phyloP scores from a whole-genome alignment of 164 flowering plant genomes.

The Vitis amurensis region DNA sequence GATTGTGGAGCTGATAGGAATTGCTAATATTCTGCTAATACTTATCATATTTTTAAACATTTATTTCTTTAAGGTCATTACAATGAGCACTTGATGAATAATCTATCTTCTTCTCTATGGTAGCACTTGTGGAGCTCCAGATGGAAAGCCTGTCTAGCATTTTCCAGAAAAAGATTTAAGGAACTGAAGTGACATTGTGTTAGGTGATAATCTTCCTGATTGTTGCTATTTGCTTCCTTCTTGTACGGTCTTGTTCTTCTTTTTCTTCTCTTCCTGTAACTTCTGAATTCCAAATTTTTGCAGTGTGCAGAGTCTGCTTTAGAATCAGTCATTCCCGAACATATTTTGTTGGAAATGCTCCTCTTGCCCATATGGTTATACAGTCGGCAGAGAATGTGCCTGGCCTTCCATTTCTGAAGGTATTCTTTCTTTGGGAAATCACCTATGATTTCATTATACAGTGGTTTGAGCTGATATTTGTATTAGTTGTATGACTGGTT shows the following conservation, averaged over 20 bases:
- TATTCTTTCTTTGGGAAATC: slow-evolving; percentile 20
- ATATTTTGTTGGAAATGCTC: slow-evolving; percentile 97
- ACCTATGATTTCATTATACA: too few relatives aligned
- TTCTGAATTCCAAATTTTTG: slow-evolving; percentile 8
- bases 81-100: slow-evolving; percentile 90
- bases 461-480: too few relatives aligned
- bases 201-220: slow-evolving; percentile 41
- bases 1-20: neutral
- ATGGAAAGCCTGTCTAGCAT: slow-evolving; percentile 83
- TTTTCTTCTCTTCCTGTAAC: slow-evolving; percentile 3
- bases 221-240: neutral
- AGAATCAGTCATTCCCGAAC: slow-evolving; percentile 69
- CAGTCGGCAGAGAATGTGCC: slow-evolving; percentile 43
- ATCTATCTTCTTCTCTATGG: slow-evolving; percentile 89
- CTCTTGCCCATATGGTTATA: slow-evolving; percentile 75
- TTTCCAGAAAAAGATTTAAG: slow-evolving; percentile 86
- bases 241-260: neutral
- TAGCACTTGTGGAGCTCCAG: slow-evolving; percentile 46
- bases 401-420: slow-evolving; percentile 59
- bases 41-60: neutral
- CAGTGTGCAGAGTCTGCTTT: slow-evolving; percentile 98
- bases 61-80: slow-evolving; percentile 58
- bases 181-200: slow-evolving; percentile 76
- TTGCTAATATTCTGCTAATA: neutral
- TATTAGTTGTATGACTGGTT: too few relatives aligned